Evolutionary conservation across 2,329 filamentous ascomycete genomes (phyloP).

Genomic region (Cladophialophora immunda): DNA sequence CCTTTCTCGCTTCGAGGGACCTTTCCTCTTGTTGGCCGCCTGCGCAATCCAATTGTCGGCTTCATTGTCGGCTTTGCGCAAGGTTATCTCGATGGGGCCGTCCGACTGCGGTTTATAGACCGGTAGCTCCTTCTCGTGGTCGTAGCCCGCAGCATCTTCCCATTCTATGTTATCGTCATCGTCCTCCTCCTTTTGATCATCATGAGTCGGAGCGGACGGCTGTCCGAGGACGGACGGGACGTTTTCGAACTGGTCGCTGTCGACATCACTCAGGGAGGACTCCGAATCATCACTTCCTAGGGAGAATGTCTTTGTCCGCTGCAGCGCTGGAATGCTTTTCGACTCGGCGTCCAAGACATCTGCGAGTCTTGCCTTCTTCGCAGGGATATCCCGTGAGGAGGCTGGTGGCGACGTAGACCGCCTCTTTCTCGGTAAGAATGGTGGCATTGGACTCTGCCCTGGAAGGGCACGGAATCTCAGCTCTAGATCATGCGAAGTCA

Average conservation of each 20-base stretch:
- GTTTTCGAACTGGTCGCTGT: conserved; percentile 66
- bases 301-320: conserved; percentile 31
- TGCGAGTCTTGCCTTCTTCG: conserved; percentile 41
- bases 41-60: conserved; percentile 65
- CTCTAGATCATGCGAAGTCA: conserved; percentile 14
- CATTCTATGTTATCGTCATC: conserved; percentile 70
- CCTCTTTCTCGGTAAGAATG: conserved; percentile 57
- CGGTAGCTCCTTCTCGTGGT: conserved; percentile 45
- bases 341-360: conserved; percentile 36
- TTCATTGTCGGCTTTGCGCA: conserved; percentile 64
- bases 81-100: conserved; percentile 77
- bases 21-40: conserved; percentile 74
- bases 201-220: conserved; percentile 47
- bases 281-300: conserved; percentile 43
- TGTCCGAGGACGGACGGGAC: conserved; percentile 46
- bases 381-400: conserved; percentile 39
- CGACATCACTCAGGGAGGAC: conserved; percentile 50
- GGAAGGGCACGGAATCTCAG: conserved; percentile 6
- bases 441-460: conserved; percentile 49
- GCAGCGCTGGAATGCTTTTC: conserved; percentile 25
- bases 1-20: conserved; percentile 83
- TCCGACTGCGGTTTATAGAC: conserved; percentile 58
- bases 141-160: conserved; percentile 61
- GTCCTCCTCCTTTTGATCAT: conserved; percentile 60
- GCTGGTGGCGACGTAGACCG: conserved; percentile 44